phyloP scores from a whole-genome alignment of 768 basidiomycete genomes.

The Tylopilus intermedius region DNA sequence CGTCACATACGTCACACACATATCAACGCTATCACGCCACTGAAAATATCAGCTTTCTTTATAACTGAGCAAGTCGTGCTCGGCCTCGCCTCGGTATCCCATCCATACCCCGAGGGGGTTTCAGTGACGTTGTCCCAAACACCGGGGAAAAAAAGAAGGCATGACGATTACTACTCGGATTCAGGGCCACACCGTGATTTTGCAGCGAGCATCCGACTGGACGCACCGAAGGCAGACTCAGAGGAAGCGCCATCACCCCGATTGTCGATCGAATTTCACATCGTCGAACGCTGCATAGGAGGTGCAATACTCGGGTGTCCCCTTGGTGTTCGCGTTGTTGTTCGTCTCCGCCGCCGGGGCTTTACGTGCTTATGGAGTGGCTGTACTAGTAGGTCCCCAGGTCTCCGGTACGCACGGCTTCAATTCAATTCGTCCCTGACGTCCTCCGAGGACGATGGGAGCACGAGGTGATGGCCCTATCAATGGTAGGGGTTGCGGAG shows the following conservation, averaged over 20 bases:
- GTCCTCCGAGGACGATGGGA: conserved; percentile 8
- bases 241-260: neutral
- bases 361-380: too few relatives aligned
- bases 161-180: too few relatives aligned
- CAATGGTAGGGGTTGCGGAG: neutral
- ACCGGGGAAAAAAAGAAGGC: neutral
- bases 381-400: neutral
- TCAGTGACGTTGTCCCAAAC: neutral
- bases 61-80: neutral
- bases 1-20: neutral
- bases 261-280: neutral
- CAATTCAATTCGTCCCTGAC: neutral
- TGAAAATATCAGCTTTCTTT: neutral
- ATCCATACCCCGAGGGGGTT: neutral
- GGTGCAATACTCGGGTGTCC: neutral
- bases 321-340: too few relatives aligned
- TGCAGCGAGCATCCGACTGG: too few relatives aligned
- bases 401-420: neutral
- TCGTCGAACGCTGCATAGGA: neutral
- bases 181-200: too few relatives aligned
- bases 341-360: neutral
- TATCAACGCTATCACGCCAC: too few relatives aligned
- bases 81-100: neutral
- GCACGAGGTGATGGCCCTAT: neutral
- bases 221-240: neutral